Conservation (phyloP, 2,329 filamentous ascomycete genomes). For the Aspergillus sp. region DNA sequence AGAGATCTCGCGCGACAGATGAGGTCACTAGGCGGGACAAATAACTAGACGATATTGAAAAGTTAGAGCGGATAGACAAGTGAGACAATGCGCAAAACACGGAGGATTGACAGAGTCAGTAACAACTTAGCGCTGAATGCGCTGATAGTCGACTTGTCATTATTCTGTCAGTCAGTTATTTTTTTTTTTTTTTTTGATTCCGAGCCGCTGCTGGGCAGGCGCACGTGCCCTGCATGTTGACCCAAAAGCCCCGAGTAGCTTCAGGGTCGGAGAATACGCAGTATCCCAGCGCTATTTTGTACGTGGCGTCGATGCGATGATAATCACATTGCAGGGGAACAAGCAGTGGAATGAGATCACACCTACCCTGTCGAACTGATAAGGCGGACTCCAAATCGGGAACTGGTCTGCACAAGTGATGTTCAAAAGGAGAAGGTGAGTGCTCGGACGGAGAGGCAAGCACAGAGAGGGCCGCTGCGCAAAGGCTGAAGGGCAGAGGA, state of each 20-base stretch:
- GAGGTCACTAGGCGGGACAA: conserved; percentile 2
- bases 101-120: neutral
- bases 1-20: conserved; percentile 1
- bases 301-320: neutral
- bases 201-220: conserved; percentile 5
- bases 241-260: neutral
- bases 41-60: conserved; percentile 2
- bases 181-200: neutral
- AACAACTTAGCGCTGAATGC: neutral
- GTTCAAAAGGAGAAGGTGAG: neutral
- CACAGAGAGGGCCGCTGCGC: neutral
- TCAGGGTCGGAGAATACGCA: neutral
- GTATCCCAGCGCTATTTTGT: neutral
- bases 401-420: neutral
- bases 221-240: conserved; percentile 15
- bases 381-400: neutral
- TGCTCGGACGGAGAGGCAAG: neutral
- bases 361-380: conserved; percentile 11
- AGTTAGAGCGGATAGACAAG: neutral
- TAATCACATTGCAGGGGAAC: neutral
- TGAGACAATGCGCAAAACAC: conserved; percentile 1
- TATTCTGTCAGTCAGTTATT: neutral
- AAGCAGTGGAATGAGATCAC: neutral
- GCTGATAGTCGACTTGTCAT: neutral
- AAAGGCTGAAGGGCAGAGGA: neutral